Conservation (phyloP, 345 rosid genomes). For the Zanthoxylum bungeanum region DNA sequence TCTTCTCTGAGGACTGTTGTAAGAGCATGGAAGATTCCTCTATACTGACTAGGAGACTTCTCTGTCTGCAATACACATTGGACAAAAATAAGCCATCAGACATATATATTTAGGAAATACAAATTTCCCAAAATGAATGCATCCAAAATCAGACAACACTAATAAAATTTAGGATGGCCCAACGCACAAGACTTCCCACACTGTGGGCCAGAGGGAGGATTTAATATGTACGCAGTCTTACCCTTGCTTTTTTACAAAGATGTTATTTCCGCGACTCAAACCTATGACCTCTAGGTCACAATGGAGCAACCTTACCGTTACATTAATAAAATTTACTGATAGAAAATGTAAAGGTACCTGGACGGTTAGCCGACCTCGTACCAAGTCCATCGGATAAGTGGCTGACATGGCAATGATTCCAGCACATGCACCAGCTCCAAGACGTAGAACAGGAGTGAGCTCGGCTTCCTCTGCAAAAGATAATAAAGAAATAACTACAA, state of each 20-base stretch:
- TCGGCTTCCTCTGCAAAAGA: conserved; percentile 64
- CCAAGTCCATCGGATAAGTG: conserved; percentile 90
- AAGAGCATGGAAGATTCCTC: conserved; percentile 83
- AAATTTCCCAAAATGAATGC: background rate
- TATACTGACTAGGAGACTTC: conserved; percentile 64
- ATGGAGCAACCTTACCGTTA: too few species aligned
- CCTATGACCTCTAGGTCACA: too few species aligned
- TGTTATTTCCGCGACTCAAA: too few species aligned
- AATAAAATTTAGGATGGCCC: too few species aligned
- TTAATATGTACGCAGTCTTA: too few species aligned
- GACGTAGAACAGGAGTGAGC: conserved; percentile 80
- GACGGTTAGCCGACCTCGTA: conserved; percentile 85
- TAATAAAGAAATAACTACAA: background rate
- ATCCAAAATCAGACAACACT: background rate
- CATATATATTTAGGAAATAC: background rate
- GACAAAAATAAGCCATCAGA: conserved; percentile 12
- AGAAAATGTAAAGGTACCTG: conserved; percentile 46
- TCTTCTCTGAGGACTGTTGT: conserved; percentile 70
- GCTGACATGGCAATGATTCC: conserved; percentile 97
- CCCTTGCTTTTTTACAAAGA: too few species aligned
- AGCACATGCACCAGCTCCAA: conserved; percentile 92
- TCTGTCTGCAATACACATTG: conserved; percentile 45
- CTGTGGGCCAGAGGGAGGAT: conserved; percentile 67
- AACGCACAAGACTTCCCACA: conserved; percentile 37
- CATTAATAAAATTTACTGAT: background rate